Conservation (phyloP, 805 yeast species). For the Lachancea kluyveri region DNA sequence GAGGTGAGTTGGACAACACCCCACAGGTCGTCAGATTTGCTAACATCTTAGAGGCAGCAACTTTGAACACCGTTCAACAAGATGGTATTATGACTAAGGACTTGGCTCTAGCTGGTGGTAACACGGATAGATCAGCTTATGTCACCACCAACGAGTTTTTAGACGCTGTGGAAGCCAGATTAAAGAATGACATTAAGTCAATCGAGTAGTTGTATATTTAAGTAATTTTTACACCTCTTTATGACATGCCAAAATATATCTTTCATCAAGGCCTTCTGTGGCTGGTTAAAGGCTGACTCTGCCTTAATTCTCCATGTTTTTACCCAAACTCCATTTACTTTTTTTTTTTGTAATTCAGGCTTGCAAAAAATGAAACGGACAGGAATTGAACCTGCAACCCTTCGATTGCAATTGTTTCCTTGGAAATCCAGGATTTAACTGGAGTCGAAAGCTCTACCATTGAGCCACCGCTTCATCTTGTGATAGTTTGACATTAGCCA, state of each 20-base stretch:
- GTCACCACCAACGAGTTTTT: slow-evolving; percentile 74
- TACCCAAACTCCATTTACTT: too few relatives aligned
- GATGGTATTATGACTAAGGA: slow-evolving; percentile 82
- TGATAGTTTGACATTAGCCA: too few relatives aligned
- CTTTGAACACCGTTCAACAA: slow-evolving; percentile 63
- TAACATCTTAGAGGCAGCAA: slow-evolving; percentile 55
- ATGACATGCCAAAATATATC: too few relatives aligned
- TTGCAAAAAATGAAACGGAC: slow-evolving; percentile 51
- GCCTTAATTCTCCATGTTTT: too few relatives aligned
- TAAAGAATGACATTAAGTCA: slow-evolving; percentile 31
- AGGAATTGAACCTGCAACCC: slow-evolving; percentile 70
- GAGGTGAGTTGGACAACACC: slow-evolving; percentile 71
- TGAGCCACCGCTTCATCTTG: slow-evolving; percentile 48
- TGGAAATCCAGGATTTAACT: slow-evolving; percentile 27
- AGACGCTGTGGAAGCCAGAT: slow-evolving; percentile 65
- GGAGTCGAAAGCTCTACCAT: slow-evolving; percentile 58
- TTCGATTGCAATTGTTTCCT: slow-evolving; percentile 40
- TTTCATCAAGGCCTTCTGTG: too few relatives aligned
- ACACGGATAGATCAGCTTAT: slow-evolving; percentile 51
- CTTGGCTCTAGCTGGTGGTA: slow-evolving; percentile 66
- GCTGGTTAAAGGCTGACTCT: too few relatives aligned
- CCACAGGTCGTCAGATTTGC: slow-evolving; percentile 68
- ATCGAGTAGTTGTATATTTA: slow-evolving; percentile 17
- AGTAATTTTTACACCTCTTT: too few relatives aligned
- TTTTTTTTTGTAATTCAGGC: too few relatives aligned